Conservation (phyloP, 164 flowering plant genomes). For the Magnolia kwangsiensis region DNA sequence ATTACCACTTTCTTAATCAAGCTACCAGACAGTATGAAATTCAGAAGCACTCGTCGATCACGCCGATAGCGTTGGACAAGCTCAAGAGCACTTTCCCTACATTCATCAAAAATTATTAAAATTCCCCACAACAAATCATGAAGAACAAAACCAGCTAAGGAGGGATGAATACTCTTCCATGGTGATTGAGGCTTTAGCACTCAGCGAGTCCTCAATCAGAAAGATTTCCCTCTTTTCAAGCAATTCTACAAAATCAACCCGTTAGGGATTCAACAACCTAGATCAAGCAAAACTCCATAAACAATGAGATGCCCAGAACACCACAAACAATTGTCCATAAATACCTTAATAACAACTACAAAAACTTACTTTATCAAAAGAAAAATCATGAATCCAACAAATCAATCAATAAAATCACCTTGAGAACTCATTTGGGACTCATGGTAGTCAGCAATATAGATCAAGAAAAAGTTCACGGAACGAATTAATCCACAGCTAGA, state of each 20-base stretch:
- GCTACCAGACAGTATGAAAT: slow-evolving; percentile 82
- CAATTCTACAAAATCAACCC: neutral
- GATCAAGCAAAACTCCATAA: neutral
- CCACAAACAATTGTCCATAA: neutral
- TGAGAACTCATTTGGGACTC: neutral
- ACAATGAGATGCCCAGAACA: neutral
- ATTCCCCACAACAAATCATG: neutral
- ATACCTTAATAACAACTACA: neutral
- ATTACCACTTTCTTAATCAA: slow-evolving; percentile 83
- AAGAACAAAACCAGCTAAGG: neutral
- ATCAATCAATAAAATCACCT: neutral
- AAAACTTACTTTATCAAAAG: neutral
- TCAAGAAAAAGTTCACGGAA: neutral
- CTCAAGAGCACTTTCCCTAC: slow-evolving; percentile 68
- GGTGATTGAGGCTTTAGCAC: neutral
- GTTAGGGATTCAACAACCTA: neutral
- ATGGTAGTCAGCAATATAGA: neutral
- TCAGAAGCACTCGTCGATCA: slow-evolving; percentile 75
- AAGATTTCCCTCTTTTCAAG: neutral
- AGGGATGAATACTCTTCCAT: slow-evolving; percentile 13
- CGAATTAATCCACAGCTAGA: too few relatives aligned
- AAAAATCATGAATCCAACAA: neutral
- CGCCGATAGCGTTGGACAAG: slow-evolving; percentile 80
- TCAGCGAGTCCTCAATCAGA: neutral
- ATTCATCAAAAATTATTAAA: slow-evolving; percentile 12